Evolutionary conservation across 1,139 yeast genomes (phyloP).

Genomic region (Protomyces inundatus): DNA sequence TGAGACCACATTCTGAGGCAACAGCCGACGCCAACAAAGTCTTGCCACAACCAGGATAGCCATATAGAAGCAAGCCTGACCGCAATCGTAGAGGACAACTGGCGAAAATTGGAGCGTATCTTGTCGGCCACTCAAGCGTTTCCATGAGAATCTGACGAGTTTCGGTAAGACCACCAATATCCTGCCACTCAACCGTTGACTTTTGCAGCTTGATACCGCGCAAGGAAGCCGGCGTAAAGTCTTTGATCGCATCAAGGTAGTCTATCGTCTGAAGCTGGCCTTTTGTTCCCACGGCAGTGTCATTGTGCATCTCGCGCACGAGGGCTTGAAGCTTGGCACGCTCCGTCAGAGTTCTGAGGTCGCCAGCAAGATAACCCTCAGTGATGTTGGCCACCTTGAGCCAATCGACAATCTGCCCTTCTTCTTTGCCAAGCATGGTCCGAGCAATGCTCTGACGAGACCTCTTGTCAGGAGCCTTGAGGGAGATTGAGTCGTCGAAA

Average conservation of each 20-base stretch:
- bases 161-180: slow-evolving; percentile 71
- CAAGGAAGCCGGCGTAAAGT: slow-evolving; percentile 72
- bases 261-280: slow-evolving; percentile 34
- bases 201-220: slow-evolving; percentile 84
- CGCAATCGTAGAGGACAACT: slow-evolving; percentile 80
- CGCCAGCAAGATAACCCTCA: slow-evolving; percentile 86
- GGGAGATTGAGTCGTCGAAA: slow-evolving; percentile 56
- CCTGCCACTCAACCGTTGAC: slow-evolving; percentile 70
- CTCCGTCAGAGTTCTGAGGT: slow-evolving; percentile 65
- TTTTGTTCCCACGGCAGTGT: not conserved
- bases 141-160: slow-evolving; percentile 75
- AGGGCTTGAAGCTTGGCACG: slow-evolving; percentile 65
- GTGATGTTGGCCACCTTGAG: slow-evolving; percentile 71
- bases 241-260: slow-evolving; percentile 56
- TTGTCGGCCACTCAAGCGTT: slow-evolving; percentile 95
- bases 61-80: slow-evolving; percentile 84
- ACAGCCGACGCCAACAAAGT: slow-evolving; percentile 89
- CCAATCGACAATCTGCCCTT: slow-evolving; percentile 47
- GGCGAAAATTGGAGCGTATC: slow-evolving; percentile 87
- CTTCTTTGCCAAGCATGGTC: slow-evolving; percentile 38
- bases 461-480: slow-evolving; percentile 66
- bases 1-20: slow-evolving; percentile 89
- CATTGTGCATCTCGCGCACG: slow-evolving; percentile 36
- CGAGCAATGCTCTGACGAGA: slow-evolving; percentile 51
- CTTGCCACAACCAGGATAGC: slow-evolving; percentile 98